These are phyloP conservation scores for Globisporangium camurandrum DNA, from an alignment of 352 stramenopile genomes.

Conservation along the genomic window DNA sequence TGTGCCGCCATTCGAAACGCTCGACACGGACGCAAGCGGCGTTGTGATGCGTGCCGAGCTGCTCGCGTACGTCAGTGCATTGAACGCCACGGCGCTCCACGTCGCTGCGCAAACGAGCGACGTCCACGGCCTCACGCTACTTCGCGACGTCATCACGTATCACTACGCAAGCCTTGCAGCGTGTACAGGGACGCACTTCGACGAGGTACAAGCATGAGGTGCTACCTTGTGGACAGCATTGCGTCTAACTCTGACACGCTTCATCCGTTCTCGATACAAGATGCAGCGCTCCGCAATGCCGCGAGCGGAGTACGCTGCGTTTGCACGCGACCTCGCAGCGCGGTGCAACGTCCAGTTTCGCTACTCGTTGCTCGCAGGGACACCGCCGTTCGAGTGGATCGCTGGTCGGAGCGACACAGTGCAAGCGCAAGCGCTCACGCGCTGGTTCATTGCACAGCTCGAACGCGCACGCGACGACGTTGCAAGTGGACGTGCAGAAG, in stretches of 20 bases:
- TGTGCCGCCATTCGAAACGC: slow-evolving; percentile 4
- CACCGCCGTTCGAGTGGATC: slow-evolving; percentile 34
- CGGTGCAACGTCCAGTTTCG: slow-evolving; percentile 44
- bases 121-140: slow-evolving; percentile 8
- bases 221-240: no score
- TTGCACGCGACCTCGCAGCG: slow-evolving; percentile 15
- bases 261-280: not conserved
- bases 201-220: no score
- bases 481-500: not conserved
- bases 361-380: slow-evolving; percentile 33
- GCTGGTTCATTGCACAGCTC: slow-evolving; percentile 25
- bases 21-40: slow-evolving; percentile 17
- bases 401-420: slow-evolving; percentile 14
- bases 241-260: not conserved
- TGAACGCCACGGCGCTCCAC: not conserved
- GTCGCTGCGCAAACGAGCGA: slow-evolving; percentile 7
- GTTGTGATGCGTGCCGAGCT: not conserved
- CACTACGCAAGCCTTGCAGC: slow-evolving; percentile 22
- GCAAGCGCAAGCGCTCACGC: slow-evolving; percentile 10
- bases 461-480: slow-evolving; percentile 14
- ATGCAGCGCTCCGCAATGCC: slow-evolving; percentile 9
- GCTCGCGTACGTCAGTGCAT: not conserved
- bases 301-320: slow-evolving; percentile 9
- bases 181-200: slow-evolving; percentile 17
- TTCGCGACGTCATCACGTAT: slow-evolving; percentile 18